Evolutionary conservation across 805 yeast genomes (phyloP).

Genomic region (Lipomyces yamanashiensis): DNA sequence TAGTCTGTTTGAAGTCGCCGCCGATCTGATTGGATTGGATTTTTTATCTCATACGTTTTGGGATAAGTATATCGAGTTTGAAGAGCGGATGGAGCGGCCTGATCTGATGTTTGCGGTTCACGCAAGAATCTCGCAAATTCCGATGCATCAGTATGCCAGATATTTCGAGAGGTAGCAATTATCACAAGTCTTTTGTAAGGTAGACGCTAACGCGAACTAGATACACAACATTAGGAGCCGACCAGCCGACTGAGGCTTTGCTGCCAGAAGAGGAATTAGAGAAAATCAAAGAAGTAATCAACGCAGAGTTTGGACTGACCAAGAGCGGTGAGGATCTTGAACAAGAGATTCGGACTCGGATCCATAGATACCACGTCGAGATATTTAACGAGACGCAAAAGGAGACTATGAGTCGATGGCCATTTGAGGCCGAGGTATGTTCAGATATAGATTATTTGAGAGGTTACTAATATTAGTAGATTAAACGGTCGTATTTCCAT

Average conservation of each 20-base stretch:
- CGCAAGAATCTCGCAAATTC: constrained; percentile 51
- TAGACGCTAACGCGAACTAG: constrained; percentile 1
- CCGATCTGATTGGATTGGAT: constrained; percentile 62
- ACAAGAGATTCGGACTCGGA: constrained; percentile 49
- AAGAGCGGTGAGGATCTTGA: constrained; percentile 44
- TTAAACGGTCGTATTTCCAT: constrained; percentile 64
- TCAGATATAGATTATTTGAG: background rate
- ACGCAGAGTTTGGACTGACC: constrained; percentile 25
- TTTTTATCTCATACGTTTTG: constrained; percentile 80
- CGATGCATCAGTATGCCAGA: constrained; percentile 84
- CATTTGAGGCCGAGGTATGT: constrained; percentile 59
- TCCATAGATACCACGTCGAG: constrained; percentile 53
- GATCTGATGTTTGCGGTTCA: constrained; percentile 52
- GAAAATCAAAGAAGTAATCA: constrained; percentile 39
- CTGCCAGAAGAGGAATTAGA: constrained; percentile 43
- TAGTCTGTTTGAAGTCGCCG: constrained; percentile 55
- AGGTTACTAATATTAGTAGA: constrained; percentile 28
- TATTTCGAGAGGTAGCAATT: constrained; percentile 55
- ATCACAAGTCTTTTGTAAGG: no score
- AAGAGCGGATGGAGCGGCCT: constrained; percentile 50
- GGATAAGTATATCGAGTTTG: constrained; percentile 76
- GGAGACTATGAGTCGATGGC: constrained; percentile 67
- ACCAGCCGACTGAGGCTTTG: constrained; percentile 45
- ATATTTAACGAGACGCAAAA: constrained; percentile 55
- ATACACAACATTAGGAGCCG: constrained; percentile 43